Percentiles rank a stretch among this genome's conserved stretches.
These are phyloP conservation scores for Crithidia sp. DNA, from an alignment of 208 protist species.

Conservation along the genomic window DNA sequence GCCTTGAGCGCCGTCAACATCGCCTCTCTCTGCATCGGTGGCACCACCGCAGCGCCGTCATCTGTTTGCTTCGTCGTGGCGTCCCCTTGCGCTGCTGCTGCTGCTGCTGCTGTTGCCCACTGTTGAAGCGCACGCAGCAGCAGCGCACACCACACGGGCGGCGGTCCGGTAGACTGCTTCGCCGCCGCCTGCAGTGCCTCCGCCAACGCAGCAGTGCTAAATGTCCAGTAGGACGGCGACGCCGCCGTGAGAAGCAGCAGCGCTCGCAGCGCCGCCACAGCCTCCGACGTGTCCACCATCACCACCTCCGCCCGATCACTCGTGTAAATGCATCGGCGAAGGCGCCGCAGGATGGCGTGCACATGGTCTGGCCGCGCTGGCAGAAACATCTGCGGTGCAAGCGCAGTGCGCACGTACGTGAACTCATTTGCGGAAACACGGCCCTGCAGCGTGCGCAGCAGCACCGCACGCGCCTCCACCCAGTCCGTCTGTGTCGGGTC, in stretches of 20 bases:
- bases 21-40: slow-evolving; percentile 13
- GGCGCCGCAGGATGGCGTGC: slow-evolving; percentile 41
- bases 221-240: slow-evolving; percentile 34
- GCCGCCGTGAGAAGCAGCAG: slow-evolving; percentile 44
- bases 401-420: slow-evolving; percentile 49
- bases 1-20: slow-evolving; percentile 26
- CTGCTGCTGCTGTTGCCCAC: slow-evolving; percentile 12
- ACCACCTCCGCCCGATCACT: slow-evolving; percentile 19
- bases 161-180: slow-evolving; percentile 10
- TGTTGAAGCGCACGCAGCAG: slow-evolving; percentile 45
- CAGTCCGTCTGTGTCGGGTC: slow-evolving; percentile 36
- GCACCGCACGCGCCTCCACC: slow-evolving; percentile 31
- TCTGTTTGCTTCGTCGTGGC: not conserved
- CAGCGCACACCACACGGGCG: slow-evolving; percentile 31
- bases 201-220: slow-evolving; percentile 26
- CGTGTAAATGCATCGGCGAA: slow-evolving; percentile 33
- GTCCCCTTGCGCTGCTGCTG: not conserved
- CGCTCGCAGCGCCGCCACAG: slow-evolving; percentile 49
- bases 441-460: slow-evolving; percentile 52
- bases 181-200: slow-evolving; percentile 34
- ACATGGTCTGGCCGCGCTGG: slow-evolving; percentile 46
- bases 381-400: slow-evolving; percentile 55
- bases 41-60: not conserved
- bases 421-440: slow-evolving; percentile 45
- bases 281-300: slow-evolving; percentile 27